A percentile compares a stretch with the other conserved stretches of the same genome.
These are phyloP conservation scores for Trichoderma endophyticum DNA, from an alignment of 2,329 filamentous ascomycete species.

Conservation along the genomic window DNA sequence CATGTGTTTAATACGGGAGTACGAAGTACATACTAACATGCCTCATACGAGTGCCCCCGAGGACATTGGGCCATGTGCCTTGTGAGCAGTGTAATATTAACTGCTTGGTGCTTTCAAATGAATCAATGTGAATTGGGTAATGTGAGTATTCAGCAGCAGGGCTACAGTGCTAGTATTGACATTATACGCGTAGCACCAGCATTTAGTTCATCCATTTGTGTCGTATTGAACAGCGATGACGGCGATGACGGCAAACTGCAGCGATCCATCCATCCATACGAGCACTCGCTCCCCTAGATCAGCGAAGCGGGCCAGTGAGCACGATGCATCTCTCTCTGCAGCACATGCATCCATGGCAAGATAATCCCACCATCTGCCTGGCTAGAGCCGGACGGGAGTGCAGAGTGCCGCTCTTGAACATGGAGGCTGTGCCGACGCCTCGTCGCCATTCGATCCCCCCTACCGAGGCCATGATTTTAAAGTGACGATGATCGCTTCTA, in stretches of 20 bases:
- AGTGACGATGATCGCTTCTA: slow-evolving; percentile 6
- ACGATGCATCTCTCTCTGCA: not conserved
- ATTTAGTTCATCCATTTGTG: not conserved
- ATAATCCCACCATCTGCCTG: not conserved
- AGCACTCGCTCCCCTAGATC: not conserved
- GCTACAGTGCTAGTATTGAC: not conserved
- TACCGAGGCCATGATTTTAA: not conserved
- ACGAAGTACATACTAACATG: not conserved
- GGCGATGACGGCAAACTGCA: not conserved
- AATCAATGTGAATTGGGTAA: not conserved
- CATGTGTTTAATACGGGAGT: slow-evolving; percentile 12
- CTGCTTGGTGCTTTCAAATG: not conserved
- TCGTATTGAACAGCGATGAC: not conserved
- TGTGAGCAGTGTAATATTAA: not conserved
- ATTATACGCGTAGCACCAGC: not conserved
- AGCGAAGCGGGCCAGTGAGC: not conserved
- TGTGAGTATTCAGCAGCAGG: not conserved
- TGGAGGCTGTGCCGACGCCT: not conserved
- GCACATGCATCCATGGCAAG: not conserved
- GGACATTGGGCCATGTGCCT: not conserved
- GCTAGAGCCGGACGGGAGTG: not conserved
- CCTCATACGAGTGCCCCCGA: not conserved
- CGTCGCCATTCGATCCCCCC: not conserved
- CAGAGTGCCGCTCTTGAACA: not conserved
- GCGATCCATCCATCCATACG: not conserved